These are phyloP conservation scores for Phialophora verrucosa DNA, from an alignment of 2,329 filamentous ascomycete species.

Conservation along the genomic window DNA sequence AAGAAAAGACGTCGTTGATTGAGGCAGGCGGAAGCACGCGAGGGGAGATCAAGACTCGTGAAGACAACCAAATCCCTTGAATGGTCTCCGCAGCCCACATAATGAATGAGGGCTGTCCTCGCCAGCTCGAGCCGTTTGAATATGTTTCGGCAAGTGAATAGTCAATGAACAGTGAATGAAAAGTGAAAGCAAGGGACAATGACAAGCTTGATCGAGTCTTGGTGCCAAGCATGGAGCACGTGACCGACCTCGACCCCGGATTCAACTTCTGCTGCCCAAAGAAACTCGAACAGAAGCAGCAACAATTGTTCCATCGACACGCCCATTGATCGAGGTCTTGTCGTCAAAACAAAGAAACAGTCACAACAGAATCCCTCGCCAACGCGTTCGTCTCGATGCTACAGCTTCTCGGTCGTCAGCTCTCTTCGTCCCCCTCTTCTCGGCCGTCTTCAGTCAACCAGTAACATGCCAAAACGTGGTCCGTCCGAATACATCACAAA, in stretches of 20 bases:
- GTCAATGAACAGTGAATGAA: not conserved
- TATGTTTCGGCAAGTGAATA: not conserved
- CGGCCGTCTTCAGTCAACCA: slow-evolving; percentile 27
- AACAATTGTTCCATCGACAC: slow-evolving; percentile 10
- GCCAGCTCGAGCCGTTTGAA: not conserved
- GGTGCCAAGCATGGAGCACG: not conserved
- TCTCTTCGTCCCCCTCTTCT: slow-evolving; percentile 15
- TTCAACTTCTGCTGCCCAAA: slow-evolving; percentile 7
- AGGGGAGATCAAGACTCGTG: not conserved
- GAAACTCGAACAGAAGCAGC: slow-evolving; percentile 16
- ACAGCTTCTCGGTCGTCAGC: slow-evolving; percentile 4
- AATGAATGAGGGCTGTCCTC: not conserved
- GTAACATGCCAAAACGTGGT: slow-evolving; percentile 37
- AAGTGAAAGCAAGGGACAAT: not conserved
- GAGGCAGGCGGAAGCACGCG: not conserved
- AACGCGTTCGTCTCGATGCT: slow-evolving; percentile 35
- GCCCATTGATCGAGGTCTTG: slow-evolving; percentile 11
- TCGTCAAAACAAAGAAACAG: not conserved
- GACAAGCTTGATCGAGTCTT: not conserved
- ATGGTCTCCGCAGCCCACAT: not conserved
- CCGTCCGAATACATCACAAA: slow-evolving; percentile 37
- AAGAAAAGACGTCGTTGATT: not conserved
- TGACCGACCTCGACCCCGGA: slow-evolving; percentile 7
- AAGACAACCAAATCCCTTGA: not conserved
- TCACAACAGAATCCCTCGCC: slow-evolving; percentile 7